A percentile compares a stretch with the other conserved stretches of the same genome.
Conservation (phyloP, 2,329 filamentous ascomycete genomes). For the Fusarium penzigii region DNA sequence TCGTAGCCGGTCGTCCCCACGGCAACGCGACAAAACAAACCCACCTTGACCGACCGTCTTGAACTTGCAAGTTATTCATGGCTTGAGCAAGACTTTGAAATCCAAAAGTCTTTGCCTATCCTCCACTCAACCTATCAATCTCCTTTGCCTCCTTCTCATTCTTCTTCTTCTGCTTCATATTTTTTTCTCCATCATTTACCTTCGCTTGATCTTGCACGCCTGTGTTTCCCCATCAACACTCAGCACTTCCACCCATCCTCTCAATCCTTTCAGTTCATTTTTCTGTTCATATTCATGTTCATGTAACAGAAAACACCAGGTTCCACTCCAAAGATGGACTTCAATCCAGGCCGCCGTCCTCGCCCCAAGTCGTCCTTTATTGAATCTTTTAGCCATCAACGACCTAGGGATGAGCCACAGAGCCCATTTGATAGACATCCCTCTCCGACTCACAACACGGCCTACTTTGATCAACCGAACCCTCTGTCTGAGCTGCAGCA, state of each 20-base stretch:
- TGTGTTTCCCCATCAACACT: slow-evolving; percentile 11
- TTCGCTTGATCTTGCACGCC: slow-evolving; percentile 5
- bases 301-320: slow-evolving; percentile 5
- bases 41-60: not conserved
- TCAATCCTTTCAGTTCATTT: too few relatives aligned
- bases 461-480: slow-evolving; percentile 40
- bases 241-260: slow-evolving; percentile 8
- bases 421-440: slow-evolving; percentile 25
- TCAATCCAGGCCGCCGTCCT: slow-evolving; percentile 36
- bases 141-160: not conserved
- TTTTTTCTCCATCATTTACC: slow-evolving; percentile 11
- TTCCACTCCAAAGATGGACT: slow-evolving; percentile 6
- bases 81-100: not conserved
- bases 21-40: not conserved
- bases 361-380: slow-evolving; percentile 52
- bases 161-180: slow-evolving; percentile 8
- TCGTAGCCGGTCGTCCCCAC: not conserved
- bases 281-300: not conserved
- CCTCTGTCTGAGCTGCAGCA: slow-evolving; percentile 59
- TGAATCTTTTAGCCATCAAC: slow-evolving; percentile 51
- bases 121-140: not conserved
- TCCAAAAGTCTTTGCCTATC: not conserved
- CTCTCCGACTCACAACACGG: slow-evolving; percentile 30
- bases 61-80: not conserved
- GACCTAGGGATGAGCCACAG: slow-evolving; percentile 43